Evolutionary conservation across 2,329 filamentous ascomycete genomes (phyloP).

Genomic region (Bertia moriformis): DNA sequence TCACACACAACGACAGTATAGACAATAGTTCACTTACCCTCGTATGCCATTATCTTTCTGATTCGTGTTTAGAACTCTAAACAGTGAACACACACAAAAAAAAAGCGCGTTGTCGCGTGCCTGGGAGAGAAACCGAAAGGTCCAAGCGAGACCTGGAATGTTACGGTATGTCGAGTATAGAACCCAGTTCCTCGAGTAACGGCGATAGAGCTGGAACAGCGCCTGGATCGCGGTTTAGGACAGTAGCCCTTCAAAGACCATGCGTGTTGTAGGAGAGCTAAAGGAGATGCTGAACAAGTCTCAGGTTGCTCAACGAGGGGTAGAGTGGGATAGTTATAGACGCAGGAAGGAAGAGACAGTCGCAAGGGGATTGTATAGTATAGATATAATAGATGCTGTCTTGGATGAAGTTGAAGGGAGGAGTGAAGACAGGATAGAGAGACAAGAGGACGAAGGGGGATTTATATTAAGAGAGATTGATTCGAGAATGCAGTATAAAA

Average conservation of each 20-base stretch:
- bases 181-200: not conserved
- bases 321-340: not conserved
- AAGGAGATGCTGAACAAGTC: not conserved
- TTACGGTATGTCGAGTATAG: not conserved
- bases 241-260: too few relatives aligned
- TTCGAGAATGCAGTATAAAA: too few relatives aligned
- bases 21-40: too few relatives aligned
- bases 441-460: not conserved
- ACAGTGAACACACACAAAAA: not conserved
- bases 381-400: not conserved
- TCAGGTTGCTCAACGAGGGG: not conserved
- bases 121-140: too few relatives aligned
- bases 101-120: not conserved
- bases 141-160: not conserved
- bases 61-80: not conserved
- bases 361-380: not conserved
- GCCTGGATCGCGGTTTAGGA: too few relatives aligned
- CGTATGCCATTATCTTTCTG: not conserved
- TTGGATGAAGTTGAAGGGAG: not conserved
- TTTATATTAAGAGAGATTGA: not conserved
- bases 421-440: not conserved
- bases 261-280: not conserved
- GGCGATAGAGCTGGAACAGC: too few relatives aligned
- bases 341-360: not conserved
- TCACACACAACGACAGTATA: too few relatives aligned